A percentile compares a stretch with the other conserved stretches of the same genome.
phyloP scores from a whole-genome alignment of 176 grass and related monocot genomes.

The Chrysopogon serrulatus region DNA sequence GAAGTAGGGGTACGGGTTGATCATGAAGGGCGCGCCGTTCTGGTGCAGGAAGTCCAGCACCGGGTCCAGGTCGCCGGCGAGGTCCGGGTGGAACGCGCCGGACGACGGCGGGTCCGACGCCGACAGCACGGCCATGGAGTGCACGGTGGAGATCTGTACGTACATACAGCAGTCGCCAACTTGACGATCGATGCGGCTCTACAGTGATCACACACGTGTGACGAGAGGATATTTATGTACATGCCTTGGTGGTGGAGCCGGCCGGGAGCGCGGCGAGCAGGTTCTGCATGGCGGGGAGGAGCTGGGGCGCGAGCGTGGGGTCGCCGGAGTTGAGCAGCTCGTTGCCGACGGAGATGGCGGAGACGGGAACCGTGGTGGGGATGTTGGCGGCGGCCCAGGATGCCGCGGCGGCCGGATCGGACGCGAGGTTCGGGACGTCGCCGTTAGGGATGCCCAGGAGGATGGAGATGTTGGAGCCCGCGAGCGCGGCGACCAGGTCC shows the following conservation, averaged over 20 bases:
- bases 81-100: slow-evolving; percentile 61
- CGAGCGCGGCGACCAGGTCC: slow-evolving; percentile 47
- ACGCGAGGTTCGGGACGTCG: slow-evolving; percentile 68
- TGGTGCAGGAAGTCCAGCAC: slow-evolving; percentile 80
- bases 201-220: neutral
- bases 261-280: slow-evolving; percentile 73
- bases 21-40: slow-evolving; percentile 81
- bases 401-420: slow-evolving; percentile 48
- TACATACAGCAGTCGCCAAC: neutral
- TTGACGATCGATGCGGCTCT: neutral
- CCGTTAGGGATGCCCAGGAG: slow-evolving; percentile 70
- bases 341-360: slow-evolving; percentile 84
- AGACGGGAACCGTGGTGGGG: slow-evolving; percentile 50
- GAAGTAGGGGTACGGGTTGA: slow-evolving; percentile 98
- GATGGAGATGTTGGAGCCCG: slow-evolving; percentile 64
- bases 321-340: slow-evolving; percentile 76
- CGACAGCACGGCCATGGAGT: slow-evolving; percentile 82
- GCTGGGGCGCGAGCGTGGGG: slow-evolving; percentile 50
- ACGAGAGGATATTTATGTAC: neutral
- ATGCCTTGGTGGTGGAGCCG: slow-evolving; percentile 59
- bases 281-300: slow-evolving; percentile 95
- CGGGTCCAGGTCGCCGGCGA: slow-evolving; percentile 51
- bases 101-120: slow-evolving; percentile 88
- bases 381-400: slow-evolving; percentile 66
- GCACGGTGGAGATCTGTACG: slow-evolving; percentile 74